A percentile compares a stretch with the other conserved stretches of the same genome.
Evolutionary conservation across 768 basidiomycete genomes (phyloP).

Genomic region (Rubroboletus pulcherrimus): DNA sequence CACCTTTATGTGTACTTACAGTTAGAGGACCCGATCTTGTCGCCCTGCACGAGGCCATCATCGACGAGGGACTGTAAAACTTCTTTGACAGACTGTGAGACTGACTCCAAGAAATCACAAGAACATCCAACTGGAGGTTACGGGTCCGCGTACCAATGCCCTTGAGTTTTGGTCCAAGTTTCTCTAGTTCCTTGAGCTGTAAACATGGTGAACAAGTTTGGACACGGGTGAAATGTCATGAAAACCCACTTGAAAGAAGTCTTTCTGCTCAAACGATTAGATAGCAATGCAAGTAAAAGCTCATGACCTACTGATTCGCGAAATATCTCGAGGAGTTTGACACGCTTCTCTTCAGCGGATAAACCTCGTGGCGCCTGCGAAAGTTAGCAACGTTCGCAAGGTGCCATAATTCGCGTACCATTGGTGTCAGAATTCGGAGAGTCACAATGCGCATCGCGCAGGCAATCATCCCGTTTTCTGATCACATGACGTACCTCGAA

Average conservation of each 20-base stretch:
- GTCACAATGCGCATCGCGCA: neutral
- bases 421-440: constrained; percentile 4
- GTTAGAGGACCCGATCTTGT: constrained; percentile 94
- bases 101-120: constrained; percentile 35
- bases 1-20: constrained; percentile 48
- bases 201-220: neutral
- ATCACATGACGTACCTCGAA: constrained; percentile 27
- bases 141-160: constrained; percentile 64
- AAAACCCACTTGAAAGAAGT: constrained; percentile 63
- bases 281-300: neutral
- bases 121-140: neutral
- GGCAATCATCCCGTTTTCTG: neutral
- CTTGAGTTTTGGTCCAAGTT: constrained; percentile 82
- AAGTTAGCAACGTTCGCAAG: neutral
- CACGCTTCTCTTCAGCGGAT: constrained; percentile 86
- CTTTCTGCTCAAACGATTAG: constrained; percentile 49
- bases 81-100: constrained; percentile 90
- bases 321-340: constrained; percentile 87
- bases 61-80: constrained; percentile 84
- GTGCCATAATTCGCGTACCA: constrained; percentile 15
- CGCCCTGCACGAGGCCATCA: constrained; percentile 79
- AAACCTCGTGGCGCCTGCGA: constrained; percentile 75
- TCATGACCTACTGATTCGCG: constrained; percentile 67
- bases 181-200: constrained; percentile 90
- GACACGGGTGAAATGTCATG: neutral